Base-by-base conservation (phyloP, 148 eudicot species). In the Oxyria digyna region DNA sequence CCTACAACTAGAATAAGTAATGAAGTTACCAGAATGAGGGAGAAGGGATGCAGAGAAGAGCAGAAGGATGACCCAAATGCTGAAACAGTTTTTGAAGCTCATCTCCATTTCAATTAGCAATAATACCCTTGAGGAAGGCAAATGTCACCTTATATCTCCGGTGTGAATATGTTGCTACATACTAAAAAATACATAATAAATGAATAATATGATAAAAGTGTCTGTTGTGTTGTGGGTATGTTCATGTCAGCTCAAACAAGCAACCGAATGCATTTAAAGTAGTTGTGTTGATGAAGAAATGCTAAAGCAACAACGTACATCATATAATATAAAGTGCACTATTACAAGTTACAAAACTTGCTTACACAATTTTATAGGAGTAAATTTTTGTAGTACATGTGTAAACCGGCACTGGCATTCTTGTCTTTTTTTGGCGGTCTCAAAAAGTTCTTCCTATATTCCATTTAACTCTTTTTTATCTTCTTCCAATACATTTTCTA, bases 251-350 rank as follows among this genome's bases (percentile, higher is more conserved):
- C 7, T 59, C 3, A 59, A 31, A 27, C 37, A 59, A 59, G 65
- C 65, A 59, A 59, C 35, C 65, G 14, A 1, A 26, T 59, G 27
- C 37, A 29, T 27, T 59, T 31, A 29, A 59, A 29, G 37, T 27
- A 52, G 65, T 59, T 29, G 65, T 59, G 65, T 31, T 59, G 38
- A 27, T 59, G 65, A 59, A 59, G 65, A 59, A 59, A 59, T 59
- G 38, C 20, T 14, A 59, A 59, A 31, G 35, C 15, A 57, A 26
- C 20, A 27, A 38, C 18, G 21, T n/a, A n/a, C n/a, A n/a, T n/a
- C 65, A 59, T 59, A 29, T 59, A 27, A 6, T 52, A 5, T 21
- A 54, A 54, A 54, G 59, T 45, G 49, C 49, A 45, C 18, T 45
- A 45, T 45, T 20, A n/a, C n/a, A n/a, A 45, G 49, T 45, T 1